phyloP scores from a whole-genome alignment of 1,284 basidiomycete genomes.

The Ceratorhiza oryzae-sativae region DNA sequence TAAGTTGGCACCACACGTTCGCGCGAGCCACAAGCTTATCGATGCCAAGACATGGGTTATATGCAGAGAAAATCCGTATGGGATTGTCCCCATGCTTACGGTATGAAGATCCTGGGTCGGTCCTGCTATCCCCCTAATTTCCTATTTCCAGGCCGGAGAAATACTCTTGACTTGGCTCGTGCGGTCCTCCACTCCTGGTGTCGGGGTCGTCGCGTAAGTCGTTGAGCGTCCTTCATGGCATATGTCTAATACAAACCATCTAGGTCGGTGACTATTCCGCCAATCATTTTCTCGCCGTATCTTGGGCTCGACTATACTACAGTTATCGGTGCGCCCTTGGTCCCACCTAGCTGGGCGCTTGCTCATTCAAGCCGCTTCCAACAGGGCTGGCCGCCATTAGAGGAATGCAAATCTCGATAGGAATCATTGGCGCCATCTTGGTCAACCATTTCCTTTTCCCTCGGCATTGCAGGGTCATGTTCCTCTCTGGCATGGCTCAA shows the following conservation, averaged over 20 bases:
- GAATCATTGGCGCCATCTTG: slow-evolving; percentile 58
- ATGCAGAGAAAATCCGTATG: slow-evolving; percentile 55
- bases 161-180: slow-evolving; percentile 59
- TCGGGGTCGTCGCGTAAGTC: slow-evolving; percentile 59
- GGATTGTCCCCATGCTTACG: slow-evolving; percentile 56
- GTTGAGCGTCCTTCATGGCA: neutral
- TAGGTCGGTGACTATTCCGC: slow-evolving; percentile 59
- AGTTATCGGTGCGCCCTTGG: slow-evolving; percentile 13
- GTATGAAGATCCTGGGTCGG: slow-evolving; percentile 48
- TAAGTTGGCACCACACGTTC: neutral
- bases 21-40: no score
- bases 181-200: slow-evolving; percentile 53
- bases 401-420: slow-evolving; percentile 56
- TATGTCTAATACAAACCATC: neutral
- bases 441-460: slow-evolving; percentile 60
- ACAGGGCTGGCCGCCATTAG: slow-evolving; percentile 56
- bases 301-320: slow-evolving; percentile 17
- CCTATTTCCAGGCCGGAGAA: slow-evolving; percentile 52
- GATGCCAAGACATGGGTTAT: slow-evolving; percentile 26
- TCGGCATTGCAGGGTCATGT: slow-evolving; percentile 59
- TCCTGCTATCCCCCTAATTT: no score
- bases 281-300: slow-evolving; percentile 53
- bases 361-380: neutral
- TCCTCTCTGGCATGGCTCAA: slow-evolving; percentile 55
- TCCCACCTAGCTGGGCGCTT: neutral